Evolutionary conservation across 805 yeast species (phyloP).

Genomic region (Brettanomyces bruxellensis): DNA sequence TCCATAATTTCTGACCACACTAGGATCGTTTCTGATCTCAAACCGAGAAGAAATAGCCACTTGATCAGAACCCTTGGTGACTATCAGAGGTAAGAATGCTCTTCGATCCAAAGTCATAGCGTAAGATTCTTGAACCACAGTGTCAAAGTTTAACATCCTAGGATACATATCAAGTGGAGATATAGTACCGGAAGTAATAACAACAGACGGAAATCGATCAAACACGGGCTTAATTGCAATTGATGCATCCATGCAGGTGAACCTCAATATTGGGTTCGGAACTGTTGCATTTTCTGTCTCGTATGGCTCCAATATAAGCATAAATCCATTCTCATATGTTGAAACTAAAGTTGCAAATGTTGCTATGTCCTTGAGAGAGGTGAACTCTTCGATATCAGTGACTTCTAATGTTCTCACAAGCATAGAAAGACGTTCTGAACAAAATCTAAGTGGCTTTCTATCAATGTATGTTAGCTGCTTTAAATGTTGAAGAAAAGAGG

Average conservation of each 20-base stretch:
- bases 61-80: constrained; percentile 96
- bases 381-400: constrained; percentile 81
- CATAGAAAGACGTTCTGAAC: constrained; percentile 84
- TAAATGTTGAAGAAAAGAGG: constrained; percentile 83
- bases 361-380: constrained; percentile 90
- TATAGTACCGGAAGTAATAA: constrained; percentile 95
- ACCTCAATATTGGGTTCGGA: constrained; percentile 90
- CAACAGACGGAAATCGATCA: constrained; percentile 84
- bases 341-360: constrained; percentile 94
- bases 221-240: constrained; percentile 96
- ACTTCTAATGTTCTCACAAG: constrained; percentile 85
- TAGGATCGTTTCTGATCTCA: constrained; percentile 95
- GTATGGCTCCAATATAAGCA: constrained; percentile 87
- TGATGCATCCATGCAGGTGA: constrained; percentile 94
- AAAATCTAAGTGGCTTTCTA: constrained; percentile 80
- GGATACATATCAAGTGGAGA: constrained; percentile 99
- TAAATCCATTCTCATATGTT: constrained; percentile 90
- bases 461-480: constrained; percentile 92
- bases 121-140: constrained; percentile 90
- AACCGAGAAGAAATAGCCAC: constrained; percentile 94
- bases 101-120: constrained; percentile 91
- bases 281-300: constrained; percentile 91
- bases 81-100: constrained; percentile 90
- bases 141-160: constrained; percentile 86
- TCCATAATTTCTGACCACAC: constrained; percentile 95